These are phyloP conservation scores for Carex arenaria DNA, from an alignment of 202 grass and related monocot species.

Conservation along the genomic window DNA sequence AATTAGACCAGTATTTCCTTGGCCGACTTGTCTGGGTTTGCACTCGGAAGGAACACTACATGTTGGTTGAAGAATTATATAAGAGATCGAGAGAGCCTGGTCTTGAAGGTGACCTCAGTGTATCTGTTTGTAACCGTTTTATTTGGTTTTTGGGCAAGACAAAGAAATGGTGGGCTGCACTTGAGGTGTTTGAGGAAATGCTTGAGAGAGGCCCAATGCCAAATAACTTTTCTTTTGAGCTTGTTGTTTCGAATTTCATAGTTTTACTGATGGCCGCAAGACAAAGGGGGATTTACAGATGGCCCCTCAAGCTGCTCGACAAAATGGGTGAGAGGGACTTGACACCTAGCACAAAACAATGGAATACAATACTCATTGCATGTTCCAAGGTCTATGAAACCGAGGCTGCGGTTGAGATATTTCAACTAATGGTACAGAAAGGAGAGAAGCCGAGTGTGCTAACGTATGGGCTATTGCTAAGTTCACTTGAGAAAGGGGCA, in stretches of 20 bases:
- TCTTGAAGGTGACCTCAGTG: conserved; percentile 30
- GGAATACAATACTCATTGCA: conserved; percentile 71
- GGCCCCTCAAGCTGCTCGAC: conserved; percentile 61
- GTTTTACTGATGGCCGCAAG: conserved; percentile 59
- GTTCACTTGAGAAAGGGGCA: conserved; percentile 64
- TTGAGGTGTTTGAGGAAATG: conserved; percentile 81
- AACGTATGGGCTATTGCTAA: conserved; percentile 70
- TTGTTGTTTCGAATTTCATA: conserved; percentile 75
- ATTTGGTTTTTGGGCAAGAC: conserved; percentile 86
- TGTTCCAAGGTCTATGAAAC: conserved; percentile 79
- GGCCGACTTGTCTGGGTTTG: conserved; percentile 79
- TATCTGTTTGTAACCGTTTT: conserved; percentile 81
- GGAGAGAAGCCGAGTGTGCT: conserved; percentile 55
- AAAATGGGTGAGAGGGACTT: conserved; percentile 89
- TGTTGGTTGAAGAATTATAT: conserved; percentile 68
- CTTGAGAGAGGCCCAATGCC: conserved; percentile 70
- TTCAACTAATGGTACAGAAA: conserved; percentile 65
- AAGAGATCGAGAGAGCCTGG: conserved; percentile 44
- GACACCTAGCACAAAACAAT: conserved; percentile 61
- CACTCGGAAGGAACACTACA: conserved; percentile 57
- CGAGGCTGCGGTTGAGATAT: conserved; percentile 54
- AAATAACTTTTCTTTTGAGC: conserved; percentile 67
- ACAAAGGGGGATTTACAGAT: conserved; percentile 67
- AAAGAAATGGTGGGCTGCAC: conserved; percentile 95
- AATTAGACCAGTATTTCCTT: conserved; percentile 29